Evolutionary conservation across 208 protist genomes (phyloP).

Genomic region (Strigomonas galati): DNA sequence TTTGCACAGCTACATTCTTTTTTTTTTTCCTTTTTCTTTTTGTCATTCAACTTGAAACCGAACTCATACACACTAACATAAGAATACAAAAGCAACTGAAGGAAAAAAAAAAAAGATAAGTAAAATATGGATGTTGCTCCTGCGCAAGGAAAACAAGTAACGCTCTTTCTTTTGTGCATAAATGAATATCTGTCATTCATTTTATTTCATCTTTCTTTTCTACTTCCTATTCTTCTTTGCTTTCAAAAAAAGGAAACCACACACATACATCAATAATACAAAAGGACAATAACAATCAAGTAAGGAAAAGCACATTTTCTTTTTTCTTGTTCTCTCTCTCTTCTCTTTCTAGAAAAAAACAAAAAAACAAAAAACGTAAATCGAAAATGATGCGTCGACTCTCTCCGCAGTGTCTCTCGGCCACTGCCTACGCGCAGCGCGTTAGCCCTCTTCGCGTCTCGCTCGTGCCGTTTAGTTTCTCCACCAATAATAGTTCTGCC

Average conservation of each 20-base stretch:
- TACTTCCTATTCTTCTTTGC: constrained; percentile 3
- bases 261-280: no score
- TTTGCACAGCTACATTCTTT: not conserved
- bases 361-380: no score
- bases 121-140: not conserved
- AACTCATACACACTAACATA: constrained; percentile 7
- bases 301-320: no score
- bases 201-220: constrained; percentile 5
- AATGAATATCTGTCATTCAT: not conserved
- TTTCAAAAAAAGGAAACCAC: constrained; percentile 9
- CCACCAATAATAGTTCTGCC: no score
- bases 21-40: not conserved
- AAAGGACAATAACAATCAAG: no score
- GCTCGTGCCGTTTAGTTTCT: no score
- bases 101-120: constrained; percentile 6
- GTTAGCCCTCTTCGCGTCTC: no score
- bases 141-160: not conserved
- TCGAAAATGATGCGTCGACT: no score
- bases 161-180: not conserved
- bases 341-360: no score
- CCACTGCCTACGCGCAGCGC: no score
- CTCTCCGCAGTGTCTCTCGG: no score
- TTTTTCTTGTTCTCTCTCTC: no score
- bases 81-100: not conserved
- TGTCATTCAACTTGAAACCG: not conserved